A percentile compares a stretch with the other conserved stretches of the same genome.
phyloP scores from a whole-genome alignment of 139 green algal genomes.

The Chlamydomonas sp. region DNA sequence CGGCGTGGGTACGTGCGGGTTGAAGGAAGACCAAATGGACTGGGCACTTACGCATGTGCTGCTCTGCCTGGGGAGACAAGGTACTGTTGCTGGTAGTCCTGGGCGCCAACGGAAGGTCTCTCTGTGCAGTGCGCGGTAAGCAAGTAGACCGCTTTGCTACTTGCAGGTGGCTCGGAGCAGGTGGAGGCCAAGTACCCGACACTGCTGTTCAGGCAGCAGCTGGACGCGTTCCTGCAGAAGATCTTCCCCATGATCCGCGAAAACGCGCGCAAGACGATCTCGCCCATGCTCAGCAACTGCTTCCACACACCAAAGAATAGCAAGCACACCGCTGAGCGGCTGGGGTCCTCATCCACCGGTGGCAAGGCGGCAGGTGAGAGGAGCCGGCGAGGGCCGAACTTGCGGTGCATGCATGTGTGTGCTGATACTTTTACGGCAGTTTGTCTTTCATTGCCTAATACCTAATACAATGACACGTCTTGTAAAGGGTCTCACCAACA shows the following conservation, averaged over 20 bases:
- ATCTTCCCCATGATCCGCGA: conserved; percentile 98
- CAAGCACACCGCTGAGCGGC: not conserved
- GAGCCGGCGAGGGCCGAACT: conserved; percentile 18
- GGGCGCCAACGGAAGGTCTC: too few species aligned
- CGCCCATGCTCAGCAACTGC: conserved; percentile 80
- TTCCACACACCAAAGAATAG: conserved; percentile 83
- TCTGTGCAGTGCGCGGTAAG: not conserved
- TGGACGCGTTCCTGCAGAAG: conserved; percentile 97
- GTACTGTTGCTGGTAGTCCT: not conserved
- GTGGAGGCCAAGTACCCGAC: conserved; percentile 99
- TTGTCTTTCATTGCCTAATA: too few species aligned
- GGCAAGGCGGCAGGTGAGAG: not conserved
- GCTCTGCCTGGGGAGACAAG: not conserved
- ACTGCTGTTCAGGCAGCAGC: conserved; percentile 99
- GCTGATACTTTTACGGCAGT: too few species aligned
- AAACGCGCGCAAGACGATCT: conserved; percentile 98
- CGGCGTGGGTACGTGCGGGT: conserved; percentile 62
- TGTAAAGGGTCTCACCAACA: not conserved
- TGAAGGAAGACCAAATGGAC: too few species aligned
- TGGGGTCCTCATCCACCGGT: not conserved
- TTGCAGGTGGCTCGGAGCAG: conserved; percentile 71
- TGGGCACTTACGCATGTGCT: too few species aligned
- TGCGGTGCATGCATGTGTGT: too few species aligned
- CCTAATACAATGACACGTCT: too few species aligned
- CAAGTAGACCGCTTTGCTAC: not conserved